phyloP scores from a whole-genome alignment of 2,329 filamentous ascomycete species.

The Fusarium pininemorale region DNA sequence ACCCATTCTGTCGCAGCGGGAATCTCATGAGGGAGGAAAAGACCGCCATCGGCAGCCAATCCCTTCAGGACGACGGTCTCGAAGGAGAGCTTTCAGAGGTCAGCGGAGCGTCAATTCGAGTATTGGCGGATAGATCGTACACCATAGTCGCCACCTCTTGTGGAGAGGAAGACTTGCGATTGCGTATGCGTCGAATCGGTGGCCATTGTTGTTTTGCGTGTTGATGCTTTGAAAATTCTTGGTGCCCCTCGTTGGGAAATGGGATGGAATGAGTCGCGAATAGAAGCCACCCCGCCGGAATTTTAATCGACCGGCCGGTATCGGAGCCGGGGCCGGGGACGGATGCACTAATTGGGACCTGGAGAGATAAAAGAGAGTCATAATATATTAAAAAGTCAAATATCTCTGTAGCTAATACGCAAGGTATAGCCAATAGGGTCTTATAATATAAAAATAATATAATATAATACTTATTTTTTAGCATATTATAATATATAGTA shows the following conservation, averaged over 20 bases:
- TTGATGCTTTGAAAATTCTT: conserved; percentile 31
- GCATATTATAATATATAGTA: too few species aligned
- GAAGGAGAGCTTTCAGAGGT: conserved; percentile 73
- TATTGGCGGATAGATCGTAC: background rate
- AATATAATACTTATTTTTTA: too few species aligned
- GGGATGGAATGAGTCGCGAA: conserved; percentile 14
- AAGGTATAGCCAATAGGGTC: too few species aligned
- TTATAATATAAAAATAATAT: too few species aligned
- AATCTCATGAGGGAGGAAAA: conserved; percentile 86
- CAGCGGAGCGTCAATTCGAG: background rate
- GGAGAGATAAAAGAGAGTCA: background rate
- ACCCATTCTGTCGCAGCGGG: conserved; percentile 70
- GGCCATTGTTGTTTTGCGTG: conserved; percentile 30
- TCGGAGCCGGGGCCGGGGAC: background rate
- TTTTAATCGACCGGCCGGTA: conserved; percentile 31
- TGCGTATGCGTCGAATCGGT: conserved; percentile 36
- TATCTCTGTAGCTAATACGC: too few species aligned
- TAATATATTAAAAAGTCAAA: too few species aligned
- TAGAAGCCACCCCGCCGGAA: conserved; percentile 31
- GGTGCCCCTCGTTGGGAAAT: conserved; percentile 23
- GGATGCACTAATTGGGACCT: background rate
- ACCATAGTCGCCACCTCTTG: conserved; percentile 42
- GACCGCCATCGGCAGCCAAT: conserved; percentile 81
- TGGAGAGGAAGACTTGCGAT: conserved; percentile 42
- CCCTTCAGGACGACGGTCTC: conserved; percentile 89